A percentile compares a stretch with the other conserved stretches of the same genome.
Evolutionary conservation across 2,329 filamentous ascomycete genomes (phyloP).

Genomic region (Paramyrothecium roridum): DNA sequence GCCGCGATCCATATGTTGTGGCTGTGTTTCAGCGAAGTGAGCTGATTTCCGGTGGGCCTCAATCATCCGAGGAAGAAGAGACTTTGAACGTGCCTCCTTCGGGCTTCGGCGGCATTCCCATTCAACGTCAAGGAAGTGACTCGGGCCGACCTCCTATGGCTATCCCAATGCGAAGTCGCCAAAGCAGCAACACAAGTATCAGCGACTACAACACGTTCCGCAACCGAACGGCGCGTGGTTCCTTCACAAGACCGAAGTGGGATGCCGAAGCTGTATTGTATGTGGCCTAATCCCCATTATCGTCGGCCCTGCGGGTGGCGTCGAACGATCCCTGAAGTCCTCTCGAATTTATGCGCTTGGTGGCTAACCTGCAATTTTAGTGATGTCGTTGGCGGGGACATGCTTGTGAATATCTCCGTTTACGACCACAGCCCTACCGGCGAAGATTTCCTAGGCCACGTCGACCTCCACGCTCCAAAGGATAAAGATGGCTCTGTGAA

Average conservation of each 20-base stretch:
- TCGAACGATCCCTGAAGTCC: too few relatives aligned
- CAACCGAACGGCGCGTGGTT: conserved; percentile 52
- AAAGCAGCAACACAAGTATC: conserved; percentile 91
- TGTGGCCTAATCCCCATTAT: conserved; percentile 28
- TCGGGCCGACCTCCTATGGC: conserved; percentile 80
- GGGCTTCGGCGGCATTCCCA: conserved; percentile 52
- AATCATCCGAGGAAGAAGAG: conserved; percentile 60
- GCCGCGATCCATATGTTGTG: conserved; percentile 89
- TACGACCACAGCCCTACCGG: conserved; percentile 79
- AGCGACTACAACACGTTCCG: conserved; percentile 61
- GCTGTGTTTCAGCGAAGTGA: conserved; percentile 97
- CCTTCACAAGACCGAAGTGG: conserved; percentile 85
- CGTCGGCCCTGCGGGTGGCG: neutral
- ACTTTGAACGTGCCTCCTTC: conserved; percentile 42
- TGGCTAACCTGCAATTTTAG: conserved; percentile 42
- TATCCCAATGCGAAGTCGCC: conserved; percentile 94
- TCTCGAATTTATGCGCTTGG: neutral
- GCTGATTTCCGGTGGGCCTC: conserved; percentile 85
- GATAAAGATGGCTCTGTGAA: conserved; percentile 69
- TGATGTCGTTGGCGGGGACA: conserved; percentile 89
- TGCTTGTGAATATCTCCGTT: conserved; percentile 87
- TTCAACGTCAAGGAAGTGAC: conserved; percentile 73
- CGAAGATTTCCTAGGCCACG: conserved; percentile 89
- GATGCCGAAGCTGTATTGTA: conserved; percentile 95
- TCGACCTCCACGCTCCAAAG: conserved; percentile 69